Percentiles rank a stretch among this genome's conserved stretches.
phyloP scores from a whole-genome alignment of 1,139 yeast species.

The Taphrina betulina region DNA sequence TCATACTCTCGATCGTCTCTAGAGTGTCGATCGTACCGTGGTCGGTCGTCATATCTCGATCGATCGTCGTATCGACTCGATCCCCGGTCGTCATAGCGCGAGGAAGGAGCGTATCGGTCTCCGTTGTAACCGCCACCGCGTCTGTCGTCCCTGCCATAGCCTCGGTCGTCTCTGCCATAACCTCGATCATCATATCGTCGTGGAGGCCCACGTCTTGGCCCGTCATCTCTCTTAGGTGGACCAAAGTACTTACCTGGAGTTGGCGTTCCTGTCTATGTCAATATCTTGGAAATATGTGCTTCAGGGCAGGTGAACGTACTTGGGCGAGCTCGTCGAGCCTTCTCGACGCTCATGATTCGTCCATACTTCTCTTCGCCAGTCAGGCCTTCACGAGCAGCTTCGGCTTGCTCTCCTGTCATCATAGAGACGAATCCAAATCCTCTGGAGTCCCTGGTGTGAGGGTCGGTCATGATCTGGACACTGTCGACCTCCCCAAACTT shows the following conservation, averaged over 20 bases:
- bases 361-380: conserved; percentile 44
- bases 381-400: conserved; percentile 43
- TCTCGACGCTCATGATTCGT: conserved; percentile 43
- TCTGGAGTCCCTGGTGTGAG: conserved; percentile 46
- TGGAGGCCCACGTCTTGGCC: conserved; percentile 35
- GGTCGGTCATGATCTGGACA: conserved; percentile 47
- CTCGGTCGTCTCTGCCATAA: conserved; percentile 41
- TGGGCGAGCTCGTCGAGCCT: conserved; percentile 47
- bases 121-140: conserved; percentile 39
- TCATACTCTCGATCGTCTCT: conserved; percentile 10
- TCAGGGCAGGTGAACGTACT: conserved; percentile 35
- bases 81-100: conserved; percentile 13
- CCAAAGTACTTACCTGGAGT: conserved; percentile 49
- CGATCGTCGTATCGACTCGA: conserved; percentile 20
- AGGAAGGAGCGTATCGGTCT: conserved; percentile 17
- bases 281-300: background rate
- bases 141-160: conserved; percentile 40
- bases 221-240: conserved; percentile 43
- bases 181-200: conserved; percentile 40
- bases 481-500: conserved; percentile 45
- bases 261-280: conserved; percentile 41
- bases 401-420: conserved; percentile 44
- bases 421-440: conserved; percentile 48
- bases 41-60: conserved; percentile 27
- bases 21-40: conserved; percentile 28